Evolutionary conservation across 139 green algal genomes (phyloP).

Genomic region (Coelastrella sp.): DNA sequence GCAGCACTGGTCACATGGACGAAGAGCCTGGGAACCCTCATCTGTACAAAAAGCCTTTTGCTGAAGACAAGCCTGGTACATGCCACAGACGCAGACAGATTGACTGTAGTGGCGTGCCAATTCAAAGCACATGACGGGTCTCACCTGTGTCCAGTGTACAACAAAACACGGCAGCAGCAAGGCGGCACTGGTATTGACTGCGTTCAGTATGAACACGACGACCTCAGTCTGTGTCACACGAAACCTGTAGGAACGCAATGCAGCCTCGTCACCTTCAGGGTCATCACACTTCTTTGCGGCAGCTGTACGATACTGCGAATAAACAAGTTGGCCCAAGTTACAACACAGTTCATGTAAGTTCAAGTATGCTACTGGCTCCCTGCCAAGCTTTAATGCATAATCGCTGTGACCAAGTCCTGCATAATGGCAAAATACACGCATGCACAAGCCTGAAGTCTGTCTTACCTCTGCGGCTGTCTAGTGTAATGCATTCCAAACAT

Average conservation of each 20-base stretch:
- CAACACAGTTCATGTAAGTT: neutral
- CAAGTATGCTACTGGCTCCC: neutral
- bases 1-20: too few species aligned
- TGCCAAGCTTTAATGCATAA: too few species aligned
- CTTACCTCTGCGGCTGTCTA: neutral
- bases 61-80: too few species aligned
- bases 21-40: too few species aligned
- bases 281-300: neutral
- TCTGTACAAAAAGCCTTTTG: too few species aligned
- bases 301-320: neutral
- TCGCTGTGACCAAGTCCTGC: too few species aligned
- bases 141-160: slow-evolving; percentile 58
- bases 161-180: slow-evolving; percentile 64
- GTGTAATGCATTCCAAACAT: neutral
- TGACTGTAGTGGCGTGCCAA: neutral
- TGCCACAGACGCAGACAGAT: neutral
- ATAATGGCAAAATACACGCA: too few species aligned
- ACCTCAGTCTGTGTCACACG: slow-evolving; percentile 50
- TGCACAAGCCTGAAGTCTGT: neutral
- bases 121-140: neutral
- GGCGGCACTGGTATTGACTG: slow-evolving; percentile 55
- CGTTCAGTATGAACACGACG: slow-evolving; percentile 62
- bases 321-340: neutral
- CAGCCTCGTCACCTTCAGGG: neutral
- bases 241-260: neutral